Evolutionary conservation across 371 early-diverging fungal genomes (phyloP).

Genomic region (Phascolomyces articulosus): DNA sequence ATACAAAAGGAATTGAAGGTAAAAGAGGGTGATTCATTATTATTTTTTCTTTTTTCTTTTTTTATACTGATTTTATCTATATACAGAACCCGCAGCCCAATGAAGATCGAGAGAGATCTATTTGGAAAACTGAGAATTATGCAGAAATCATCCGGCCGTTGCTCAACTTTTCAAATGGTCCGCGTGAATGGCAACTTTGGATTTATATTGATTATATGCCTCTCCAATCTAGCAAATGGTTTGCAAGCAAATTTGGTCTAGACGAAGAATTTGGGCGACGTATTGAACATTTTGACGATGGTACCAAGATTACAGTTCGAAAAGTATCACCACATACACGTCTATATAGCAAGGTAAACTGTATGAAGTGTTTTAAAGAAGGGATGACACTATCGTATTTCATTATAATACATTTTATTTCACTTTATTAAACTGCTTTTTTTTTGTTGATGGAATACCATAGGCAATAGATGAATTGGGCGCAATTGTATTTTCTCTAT

Average conservation of each 20-base stretch:
- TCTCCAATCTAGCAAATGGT: conserved; percentile 31
- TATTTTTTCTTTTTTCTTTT: not conserved
- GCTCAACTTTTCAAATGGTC: conserved; percentile 3
- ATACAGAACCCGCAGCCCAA: not conserved
- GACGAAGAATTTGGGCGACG: conserved; percentile 23
- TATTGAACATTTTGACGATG: conserved; percentile 11
- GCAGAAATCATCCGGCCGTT: conserved; percentile 21
- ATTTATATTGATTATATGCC: conserved; percentile 17
- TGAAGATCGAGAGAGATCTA: not conserved
- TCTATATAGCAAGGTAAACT: conserved; percentile 21
- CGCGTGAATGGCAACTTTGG: conserved; percentile 27
- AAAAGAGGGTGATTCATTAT: not conserved
- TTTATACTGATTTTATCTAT: not conserved
- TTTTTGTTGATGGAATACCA: no score
- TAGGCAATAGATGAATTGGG: conserved; percentile 30
- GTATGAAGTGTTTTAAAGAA: not conserved
- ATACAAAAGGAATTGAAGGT: not conserved
- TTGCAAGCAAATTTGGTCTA: conserved; percentile 31
- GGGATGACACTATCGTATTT: no score
- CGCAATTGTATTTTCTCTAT: conserved; percentile 34
- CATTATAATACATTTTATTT: no score
- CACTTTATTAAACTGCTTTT: not conserved
- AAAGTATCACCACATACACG: conserved; percentile 8
- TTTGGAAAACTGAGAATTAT: conserved; percentile 36
- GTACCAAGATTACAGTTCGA: conserved; percentile 20